Base-by-base conservation (phyloP, 129 eudicot genomes). In the Lactuca sativa region DNA sequence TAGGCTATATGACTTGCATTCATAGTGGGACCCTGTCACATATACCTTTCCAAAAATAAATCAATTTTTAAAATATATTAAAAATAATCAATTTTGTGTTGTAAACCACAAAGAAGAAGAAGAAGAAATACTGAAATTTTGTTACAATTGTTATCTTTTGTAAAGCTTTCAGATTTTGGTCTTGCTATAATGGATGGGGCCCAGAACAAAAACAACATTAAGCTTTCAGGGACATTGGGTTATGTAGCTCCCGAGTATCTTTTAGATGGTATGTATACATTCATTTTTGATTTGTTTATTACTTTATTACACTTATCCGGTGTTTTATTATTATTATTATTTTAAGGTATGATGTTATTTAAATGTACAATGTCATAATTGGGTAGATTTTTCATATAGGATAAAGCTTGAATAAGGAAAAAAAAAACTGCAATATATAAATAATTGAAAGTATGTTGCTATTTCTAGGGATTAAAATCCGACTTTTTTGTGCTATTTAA, bases 231-330 rank as follows among this genome's bases (percentile, higher is more conserved):
- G 61, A 90, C 97, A 34, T 56, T 90, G 76, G 97, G 97, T 33
- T 90, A 90, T 79, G 92, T 90, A 30, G 97, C 97, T 38, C 97
- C 97, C 0, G 97, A 90, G 85, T 90, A 90, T 80, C 88, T 90
- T 17, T 79, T 90, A 77, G 92, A 90, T 75, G 97, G 97, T 87
- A 75, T 41, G 6, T 25, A 25, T 25, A 25, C 30, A 25, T 25
- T 25, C 30, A 25, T 25, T n/a, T n/a, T n/a, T 25, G 30, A 25
- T 25, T 25, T 25, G 30, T 25, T 25, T 25, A 25, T 25, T 25
- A 25, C 30, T 25, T 25, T 25, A 25, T 25, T 25, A 25, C 30
- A 25, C 30, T 25, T 25, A 25, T 25, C 1, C 1, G 30, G 30
- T 25, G 2, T 25, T 25, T 25, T 25, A 21, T 25, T 25, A 25